Evolutionary conservation across 2,329 filamentous ascomycete species (phyloP), one percentile per base, ranked within the genome.

Genomic region (Metarhizium robertsii): DNA sequence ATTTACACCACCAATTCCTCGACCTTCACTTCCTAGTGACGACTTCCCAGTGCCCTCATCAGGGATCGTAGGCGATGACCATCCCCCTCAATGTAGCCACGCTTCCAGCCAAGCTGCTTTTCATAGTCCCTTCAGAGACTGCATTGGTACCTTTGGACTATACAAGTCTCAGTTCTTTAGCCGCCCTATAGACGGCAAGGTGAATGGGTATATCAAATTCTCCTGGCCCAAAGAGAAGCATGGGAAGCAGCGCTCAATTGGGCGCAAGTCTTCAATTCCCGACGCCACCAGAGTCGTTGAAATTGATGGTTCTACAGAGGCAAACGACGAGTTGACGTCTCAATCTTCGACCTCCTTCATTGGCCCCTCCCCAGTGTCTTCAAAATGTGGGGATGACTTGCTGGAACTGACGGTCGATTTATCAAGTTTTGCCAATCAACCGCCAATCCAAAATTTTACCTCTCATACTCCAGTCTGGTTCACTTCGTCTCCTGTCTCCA

Each of bases 161-260:
- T 59, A 57, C 1, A 34, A 50, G 4, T 32, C 51, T 4, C 65
- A 62, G 47, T 65, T 61, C 2, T 72, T 67, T 53, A 11, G 47
- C 45, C 65, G 69, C 6, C 70, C 70, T 1, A 40, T 59, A 2
- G 66, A 68, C 45, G 70, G 70, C 16, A 63, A 63, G 47, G 67
- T 72, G 36, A 71, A 72, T 51, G 68, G 69, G 2, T 72, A 72
- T 57, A 65, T 72, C 55, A 72, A 72, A 53, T 70, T 72, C 50
- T 64, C 67, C 51, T 72, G 69, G 69, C 65, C 66, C n/a, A 52
- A 62, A 47, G 58, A 58, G 45, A 50, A 34, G 32, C 34, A 36
- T 6, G 49, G 46, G 6, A 50, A 52, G 6, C 52, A 36, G 13
- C 25, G 18, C 14, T 46, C 54, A 1, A 30, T 14, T 13, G 18